Evolutionary conservation across 345 rosid species (phyloP).

Genomic region (Camelina sativa): DNA sequence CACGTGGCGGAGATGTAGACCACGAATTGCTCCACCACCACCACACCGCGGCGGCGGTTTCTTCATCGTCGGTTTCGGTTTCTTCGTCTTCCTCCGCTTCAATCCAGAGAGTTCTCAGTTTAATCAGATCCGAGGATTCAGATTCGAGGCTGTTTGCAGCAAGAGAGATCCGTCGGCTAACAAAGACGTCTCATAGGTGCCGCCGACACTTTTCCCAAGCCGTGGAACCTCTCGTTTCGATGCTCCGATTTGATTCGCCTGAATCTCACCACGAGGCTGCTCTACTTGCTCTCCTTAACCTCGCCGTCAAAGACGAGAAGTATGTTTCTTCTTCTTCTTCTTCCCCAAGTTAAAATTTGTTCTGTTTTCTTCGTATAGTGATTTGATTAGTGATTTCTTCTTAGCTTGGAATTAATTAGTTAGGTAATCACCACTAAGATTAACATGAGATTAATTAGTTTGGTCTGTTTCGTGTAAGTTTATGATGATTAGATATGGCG

Average conservation of each 20-base stretch:
- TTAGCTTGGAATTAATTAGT: slow-evolving; percentile 14
- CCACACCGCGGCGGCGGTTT: slow-evolving; percentile 27
- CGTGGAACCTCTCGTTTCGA: slow-evolving; percentile 74
- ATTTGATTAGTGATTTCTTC: slow-evolving; percentile 25
- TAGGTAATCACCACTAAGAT: neutral
- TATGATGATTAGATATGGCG: slow-evolving; percentile 22
- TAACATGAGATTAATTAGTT: neutral
- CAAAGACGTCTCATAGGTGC: slow-evolving; percentile 83
- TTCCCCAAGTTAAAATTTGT: slow-evolving; percentile 9
- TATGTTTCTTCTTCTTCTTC: slow-evolving; percentile 40
- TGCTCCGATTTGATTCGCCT: slow-evolving; percentile 62
- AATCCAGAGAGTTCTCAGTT: slow-evolving; percentile 55
- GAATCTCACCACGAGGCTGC: slow-evolving; percentile 71
- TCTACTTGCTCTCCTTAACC: slow-evolving; percentile 90
- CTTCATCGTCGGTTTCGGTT: slow-evolving; percentile 29
- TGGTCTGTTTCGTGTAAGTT: slow-evolving; percentile 29
- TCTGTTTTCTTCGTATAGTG: slow-evolving; percentile 6
- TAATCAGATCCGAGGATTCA: slow-evolving; percentile 57
- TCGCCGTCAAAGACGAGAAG: slow-evolving; percentile 97
- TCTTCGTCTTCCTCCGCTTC: slow-evolving; percentile 54
- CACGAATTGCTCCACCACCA: slow-evolving; percentile 50
- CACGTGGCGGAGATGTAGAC: slow-evolving; percentile 52
- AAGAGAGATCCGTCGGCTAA: slow-evolving; percentile 85
- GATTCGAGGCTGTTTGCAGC: slow-evolving; percentile 78
- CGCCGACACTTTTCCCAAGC: slow-evolving; percentile 82